These are phyloP conservation scores for Penicillium soppii DNA, from an alignment of 495 filamentous ascomycete genomes.

Conservation along the genomic window DNA sequence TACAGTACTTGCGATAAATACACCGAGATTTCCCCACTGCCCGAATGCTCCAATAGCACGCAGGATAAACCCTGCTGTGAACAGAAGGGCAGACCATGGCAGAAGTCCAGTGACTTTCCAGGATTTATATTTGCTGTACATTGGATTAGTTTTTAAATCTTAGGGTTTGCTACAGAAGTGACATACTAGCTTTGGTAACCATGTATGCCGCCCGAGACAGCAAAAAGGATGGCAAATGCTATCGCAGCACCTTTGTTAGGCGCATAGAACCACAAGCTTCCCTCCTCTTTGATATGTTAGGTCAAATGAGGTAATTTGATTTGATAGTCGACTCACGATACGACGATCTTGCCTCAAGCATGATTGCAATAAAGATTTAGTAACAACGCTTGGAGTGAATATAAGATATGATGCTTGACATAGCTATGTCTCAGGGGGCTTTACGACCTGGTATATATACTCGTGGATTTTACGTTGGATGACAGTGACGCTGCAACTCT, in stretches of 20 bases:
- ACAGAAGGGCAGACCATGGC: constrained; percentile 50
- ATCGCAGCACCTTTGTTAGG: constrained; percentile 72
- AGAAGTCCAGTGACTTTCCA: constrained; percentile 56
- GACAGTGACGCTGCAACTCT: neutral
- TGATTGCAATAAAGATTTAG: neutral
- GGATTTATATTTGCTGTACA: constrained; percentile 40
- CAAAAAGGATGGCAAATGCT: constrained; percentile 65
- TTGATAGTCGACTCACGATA: constrained; percentile 12
- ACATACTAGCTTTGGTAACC: constrained; percentile 61
- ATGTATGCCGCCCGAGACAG: constrained; percentile 56
- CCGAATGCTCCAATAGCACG: constrained; percentile 57
- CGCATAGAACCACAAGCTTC: constrained; percentile 68
- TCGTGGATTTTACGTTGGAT: neutral
- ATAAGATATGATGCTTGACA: neutral
- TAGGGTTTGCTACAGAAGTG: neutral
- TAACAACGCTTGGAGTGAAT: neutral
- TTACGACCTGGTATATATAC: neutral
- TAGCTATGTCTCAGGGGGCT: neutral
- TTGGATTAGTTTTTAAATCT: neutral
- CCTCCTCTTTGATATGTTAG: constrained; percentile 32
- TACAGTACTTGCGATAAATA: constrained; percentile 61
- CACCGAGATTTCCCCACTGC: constrained; percentile 52
- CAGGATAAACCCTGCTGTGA: constrained; percentile 58
- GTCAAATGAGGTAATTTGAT: neutral
- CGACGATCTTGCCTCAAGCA: constrained; percentile 18